These are phyloP conservation scores for Filobasidium uniguttulatum DNA, from an alignment of 1,284 basidiomycete species.

Conservation along the genomic window DNA sequence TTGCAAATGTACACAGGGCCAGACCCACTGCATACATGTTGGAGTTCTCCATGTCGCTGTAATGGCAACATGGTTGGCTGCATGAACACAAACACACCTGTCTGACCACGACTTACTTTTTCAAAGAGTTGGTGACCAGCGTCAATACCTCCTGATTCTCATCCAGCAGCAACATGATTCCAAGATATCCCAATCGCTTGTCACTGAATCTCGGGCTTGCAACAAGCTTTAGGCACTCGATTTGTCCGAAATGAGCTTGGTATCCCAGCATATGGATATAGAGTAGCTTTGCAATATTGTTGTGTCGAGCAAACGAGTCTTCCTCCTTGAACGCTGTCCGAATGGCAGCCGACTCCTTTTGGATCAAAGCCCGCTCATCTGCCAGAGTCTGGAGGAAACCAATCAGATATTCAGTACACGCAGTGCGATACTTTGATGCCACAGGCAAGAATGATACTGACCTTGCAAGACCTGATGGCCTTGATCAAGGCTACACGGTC, in stretches of 20 bases:
- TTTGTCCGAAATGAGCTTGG: constrained; percentile 97
- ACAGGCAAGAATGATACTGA: constrained; percentile 25
- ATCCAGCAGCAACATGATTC: constrained; percentile 94
- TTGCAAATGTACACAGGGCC: constrained; percentile 95
- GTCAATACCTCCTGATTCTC: constrained; percentile 98
- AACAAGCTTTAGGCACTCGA: constrained; percentile 97
- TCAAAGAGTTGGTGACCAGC: constrained; percentile 92
- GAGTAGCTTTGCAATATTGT: constrained; percentile 95
- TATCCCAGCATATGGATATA: constrained; percentile 99
- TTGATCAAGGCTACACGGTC: constrained; percentile 68
- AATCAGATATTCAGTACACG: neutral
- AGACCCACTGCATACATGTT: constrained; percentile 99
- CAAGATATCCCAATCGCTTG: constrained; percentile 91
- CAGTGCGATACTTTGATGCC: neutral
- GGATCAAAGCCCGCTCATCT: constrained; percentile 89
- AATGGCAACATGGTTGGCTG: neutral
- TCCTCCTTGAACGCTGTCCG: constrained; percentile 96
- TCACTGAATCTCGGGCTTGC: constrained; percentile 95
- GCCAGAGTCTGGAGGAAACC: constrained; percentile 65
- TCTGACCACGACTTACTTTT: constrained; percentile 57
- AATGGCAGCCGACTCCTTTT: constrained; percentile 96
- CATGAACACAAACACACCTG: neutral
- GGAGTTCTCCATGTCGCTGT: constrained; percentile 98
- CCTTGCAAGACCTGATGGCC: constrained; percentile 86
- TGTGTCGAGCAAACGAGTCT: constrained; percentile 80